Conservation (phyloP, 345 rosid species). For the Hibiscus mutabilis region DNA sequence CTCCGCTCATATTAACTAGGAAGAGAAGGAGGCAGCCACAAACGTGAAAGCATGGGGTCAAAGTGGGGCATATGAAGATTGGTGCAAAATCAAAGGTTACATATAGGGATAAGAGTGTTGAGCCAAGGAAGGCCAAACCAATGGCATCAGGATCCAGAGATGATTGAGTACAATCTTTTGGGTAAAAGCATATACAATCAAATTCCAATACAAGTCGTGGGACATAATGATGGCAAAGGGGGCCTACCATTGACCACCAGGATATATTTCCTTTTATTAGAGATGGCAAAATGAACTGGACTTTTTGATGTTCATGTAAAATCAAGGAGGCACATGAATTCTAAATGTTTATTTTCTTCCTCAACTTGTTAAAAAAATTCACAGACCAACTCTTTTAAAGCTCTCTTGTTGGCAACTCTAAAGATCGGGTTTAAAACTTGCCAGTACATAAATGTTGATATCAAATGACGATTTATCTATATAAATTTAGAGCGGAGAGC, state of each 20-base stretch:
- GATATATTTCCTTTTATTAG: background rate
- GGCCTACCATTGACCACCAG: background rate
- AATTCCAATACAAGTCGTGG: background rate
- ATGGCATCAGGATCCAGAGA: background rate
- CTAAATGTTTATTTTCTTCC: too few species aligned
- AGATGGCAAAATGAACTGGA: background rate
- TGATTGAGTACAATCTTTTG: background rate
- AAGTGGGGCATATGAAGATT: background rate
- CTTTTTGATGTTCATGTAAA: too few species aligned
- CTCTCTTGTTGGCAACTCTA: too few species aligned
- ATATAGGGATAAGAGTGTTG: background rate
- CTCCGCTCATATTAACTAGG: too few species aligned
- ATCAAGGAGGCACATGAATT: too few species aligned
- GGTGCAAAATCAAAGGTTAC: background rate
- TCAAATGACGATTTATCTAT: too few species aligned
- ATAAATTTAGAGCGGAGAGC: too few species aligned
- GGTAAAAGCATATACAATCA: background rate
- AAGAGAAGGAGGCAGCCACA: background rate
- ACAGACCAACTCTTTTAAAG: too few species aligned
- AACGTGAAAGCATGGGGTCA: background rate
- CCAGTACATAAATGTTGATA: too few species aligned
- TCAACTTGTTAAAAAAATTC: too few species aligned
- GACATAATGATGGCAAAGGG: background rate
- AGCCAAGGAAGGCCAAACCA: background rate
- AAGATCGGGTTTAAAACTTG: too few species aligned